A percentile compares a stretch with the other conserved stretches of the same genome.
These are phyloP conservation scores for Aspergillus sp. DNA, from an alignment of 2,329 filamentous ascomycete genomes.

Conservation along the genomic window DNA sequence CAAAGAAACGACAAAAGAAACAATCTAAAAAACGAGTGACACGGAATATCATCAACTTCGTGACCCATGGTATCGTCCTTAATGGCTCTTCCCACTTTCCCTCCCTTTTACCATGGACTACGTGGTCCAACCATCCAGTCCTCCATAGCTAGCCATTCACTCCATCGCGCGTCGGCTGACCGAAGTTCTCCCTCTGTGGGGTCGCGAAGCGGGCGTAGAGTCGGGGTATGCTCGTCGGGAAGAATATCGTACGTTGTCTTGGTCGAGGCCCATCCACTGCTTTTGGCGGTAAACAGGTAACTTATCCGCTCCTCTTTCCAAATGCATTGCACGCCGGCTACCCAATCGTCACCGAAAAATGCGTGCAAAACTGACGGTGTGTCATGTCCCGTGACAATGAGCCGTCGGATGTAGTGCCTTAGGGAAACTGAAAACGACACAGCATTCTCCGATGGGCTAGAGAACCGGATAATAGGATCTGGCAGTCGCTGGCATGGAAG, in stretches of 20 bases:
- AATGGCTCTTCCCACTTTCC: slow-evolving; percentile 7
- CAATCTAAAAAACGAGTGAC: slow-evolving; percentile 3
- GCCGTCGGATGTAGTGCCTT: slow-evolving; percentile 79
- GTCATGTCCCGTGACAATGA: slow-evolving; percentile 90
- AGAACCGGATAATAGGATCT: slow-evolving; percentile 33
- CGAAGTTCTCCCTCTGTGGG: slow-evolving; percentile 72
- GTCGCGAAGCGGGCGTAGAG: slow-evolving; percentile 68
- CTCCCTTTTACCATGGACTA: slow-evolving; percentile 31
- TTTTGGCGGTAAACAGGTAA: slow-evolving; percentile 91
- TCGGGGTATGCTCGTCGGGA: slow-evolving; percentile 74
- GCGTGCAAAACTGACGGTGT: slow-evolving; percentile 72
- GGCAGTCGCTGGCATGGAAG: slow-evolving; percentile 67
- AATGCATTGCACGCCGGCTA: slow-evolving; percentile 65
- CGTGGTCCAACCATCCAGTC: slow-evolving; percentile 92
- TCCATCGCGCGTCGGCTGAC: slow-evolving; percentile 75
- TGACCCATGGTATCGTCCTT: slow-evolving; percentile 16
- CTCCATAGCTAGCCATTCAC: slow-evolving; percentile 91
- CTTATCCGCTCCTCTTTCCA: slow-evolving; percentile 85
- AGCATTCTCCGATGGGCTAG: slow-evolving; percentile 23
- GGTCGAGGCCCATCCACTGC: slow-evolving; percentile 76
- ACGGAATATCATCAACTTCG: slow-evolving; percentile 15
- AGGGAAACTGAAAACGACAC: slow-evolving; percentile 50
- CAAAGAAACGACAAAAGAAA: too few relatives aligned
- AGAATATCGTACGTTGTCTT: slow-evolving; percentile 85
- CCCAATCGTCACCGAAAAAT: slow-evolving; percentile 89